Percentiles rank a stretch among this genome's conserved stretches.
Evolutionary conservation across 257 asterid genomes (phyloP).

Genomic region (Scutellaria barbata): DNA sequence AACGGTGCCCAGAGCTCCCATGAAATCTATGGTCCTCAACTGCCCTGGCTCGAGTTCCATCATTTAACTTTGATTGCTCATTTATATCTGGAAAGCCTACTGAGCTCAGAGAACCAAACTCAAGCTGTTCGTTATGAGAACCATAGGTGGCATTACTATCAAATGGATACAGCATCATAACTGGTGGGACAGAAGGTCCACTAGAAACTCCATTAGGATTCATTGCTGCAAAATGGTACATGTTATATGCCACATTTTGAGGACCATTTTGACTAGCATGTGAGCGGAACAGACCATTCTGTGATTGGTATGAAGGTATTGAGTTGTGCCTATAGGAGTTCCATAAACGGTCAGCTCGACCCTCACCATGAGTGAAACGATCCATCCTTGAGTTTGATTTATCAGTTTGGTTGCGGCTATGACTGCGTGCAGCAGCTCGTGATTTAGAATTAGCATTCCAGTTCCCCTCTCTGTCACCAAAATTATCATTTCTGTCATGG

Average conservation of each 20-base stretch:
- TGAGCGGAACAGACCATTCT: constrained; percentile 63
- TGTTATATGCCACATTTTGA: constrained; percentile 54
- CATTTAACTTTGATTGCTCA: constrained; percentile 61
- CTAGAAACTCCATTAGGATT: constrained; percentile 60
- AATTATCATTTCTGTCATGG: constrained; percentile 68
- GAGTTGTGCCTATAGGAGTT: constrained; percentile 50
- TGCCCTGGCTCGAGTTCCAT: constrained; percentile 53
- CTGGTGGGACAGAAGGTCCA: constrained; percentile 63
- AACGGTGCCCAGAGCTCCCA: constrained; percentile 57
- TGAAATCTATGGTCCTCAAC: constrained; percentile 60
- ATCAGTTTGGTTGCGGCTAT: constrained; percentile 69
- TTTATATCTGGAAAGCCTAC: constrained; percentile 57
- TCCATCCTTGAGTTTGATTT: constrained; percentile 69
- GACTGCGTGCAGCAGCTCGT: constrained; percentile 62
- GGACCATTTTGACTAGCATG: constrained; percentile 60
- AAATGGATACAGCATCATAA: constrained; percentile 74
- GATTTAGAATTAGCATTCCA: constrained; percentile 73
- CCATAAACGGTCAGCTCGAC: constrained; percentile 70
- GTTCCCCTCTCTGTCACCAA: constrained; percentile 73
- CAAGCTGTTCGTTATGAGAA: constrained; percentile 70
- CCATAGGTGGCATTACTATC: constrained; percentile 57
- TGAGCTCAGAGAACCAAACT: constrained; percentile 78
- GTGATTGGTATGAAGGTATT: constrained; percentile 60
- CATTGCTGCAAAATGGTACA: constrained; percentile 62
- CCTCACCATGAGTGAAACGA: constrained; percentile 56